Evolutionary conservation across 2,329 filamentous ascomycete genomes (phyloP).

Genomic region (Neophaeococcomyces mojaviensis): DNA sequence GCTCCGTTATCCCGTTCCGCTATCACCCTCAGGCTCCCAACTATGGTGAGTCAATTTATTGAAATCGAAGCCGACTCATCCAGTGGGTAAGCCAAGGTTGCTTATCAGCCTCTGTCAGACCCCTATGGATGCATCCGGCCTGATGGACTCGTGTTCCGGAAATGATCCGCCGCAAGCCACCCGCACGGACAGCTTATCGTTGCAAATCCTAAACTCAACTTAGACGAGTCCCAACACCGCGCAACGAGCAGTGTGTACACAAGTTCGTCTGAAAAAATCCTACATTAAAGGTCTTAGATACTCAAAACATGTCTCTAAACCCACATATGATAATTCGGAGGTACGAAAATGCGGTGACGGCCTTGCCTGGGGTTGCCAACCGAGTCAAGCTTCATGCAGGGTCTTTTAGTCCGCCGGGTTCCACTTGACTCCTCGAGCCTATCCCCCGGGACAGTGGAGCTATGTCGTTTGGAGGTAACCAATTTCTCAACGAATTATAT

Average conservation of each 20-base stretch:
- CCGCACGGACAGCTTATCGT: not conserved
- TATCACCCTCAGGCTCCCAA: not conserved
- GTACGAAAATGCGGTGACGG: too few relatives aligned
- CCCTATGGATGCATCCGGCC: not conserved
- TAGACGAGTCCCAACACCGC: too few relatives aligned
- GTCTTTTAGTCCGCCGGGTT: constrained; percentile 4
- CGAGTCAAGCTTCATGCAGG: constrained; percentile 6
- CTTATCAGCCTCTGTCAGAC: not conserved
- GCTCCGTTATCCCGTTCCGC: too few relatives aligned
- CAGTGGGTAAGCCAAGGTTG: not conserved
- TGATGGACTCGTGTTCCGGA: not conserved
- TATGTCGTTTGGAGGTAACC: not conserved
- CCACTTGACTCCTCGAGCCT: not conserved
- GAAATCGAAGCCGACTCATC: not conserved
- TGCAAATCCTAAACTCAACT: not conserved
- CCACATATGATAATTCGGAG: too few relatives aligned
- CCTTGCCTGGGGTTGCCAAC: not conserved
- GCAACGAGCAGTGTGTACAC: too few relatives aligned
- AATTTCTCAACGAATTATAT: constrained; percentile 4
- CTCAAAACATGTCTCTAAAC: too few relatives aligned
- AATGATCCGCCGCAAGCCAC: constrained; percentile 1
- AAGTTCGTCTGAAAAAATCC: too few relatives aligned
- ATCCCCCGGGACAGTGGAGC: not conserved
- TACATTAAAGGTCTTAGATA: too few relatives aligned
- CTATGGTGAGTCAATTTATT: not conserved